Evolutionary conservation across 495 filamentous ascomycete genomes (phyloP).

Genomic region (Neurospora sp.): DNA sequence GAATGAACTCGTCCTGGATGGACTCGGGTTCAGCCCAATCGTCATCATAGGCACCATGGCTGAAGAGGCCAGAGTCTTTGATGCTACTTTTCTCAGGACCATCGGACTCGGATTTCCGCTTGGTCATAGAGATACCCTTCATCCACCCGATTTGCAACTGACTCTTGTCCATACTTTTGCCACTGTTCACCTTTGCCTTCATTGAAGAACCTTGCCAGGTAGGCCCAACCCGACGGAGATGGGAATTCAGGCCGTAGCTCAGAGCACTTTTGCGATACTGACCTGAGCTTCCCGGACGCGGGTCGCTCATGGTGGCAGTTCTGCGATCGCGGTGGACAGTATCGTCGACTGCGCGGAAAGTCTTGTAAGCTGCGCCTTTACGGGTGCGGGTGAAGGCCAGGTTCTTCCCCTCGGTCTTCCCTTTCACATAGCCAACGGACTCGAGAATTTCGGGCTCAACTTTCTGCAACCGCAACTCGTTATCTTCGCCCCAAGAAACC

Average conservation of each 20-base stretch:
- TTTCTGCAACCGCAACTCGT: slow-evolving; percentile 68
- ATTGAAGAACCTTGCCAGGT: slow-evolving; percentile 48
- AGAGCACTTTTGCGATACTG: slow-evolving; percentile 32
- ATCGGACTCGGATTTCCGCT: slow-evolving; percentile 34
- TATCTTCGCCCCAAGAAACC: slow-evolving; percentile 86
- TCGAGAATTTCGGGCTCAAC: slow-evolving; percentile 54
- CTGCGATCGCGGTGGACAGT: slow-evolving; percentile 31
- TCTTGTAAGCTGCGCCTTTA: slow-evolving; percentile 75
- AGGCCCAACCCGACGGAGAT: slow-evolving; percentile 26
- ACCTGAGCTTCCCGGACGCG: slow-evolving; percentile 32
- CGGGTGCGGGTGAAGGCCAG: slow-evolving; percentile 75
- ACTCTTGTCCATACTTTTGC: slow-evolving; percentile 50
- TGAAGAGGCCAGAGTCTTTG: slow-evolving; percentile 35
- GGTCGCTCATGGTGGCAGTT: slow-evolving; percentile 40
- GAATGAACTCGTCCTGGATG: slow-evolving; percentile 77
- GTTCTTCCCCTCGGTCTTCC: slow-evolving; percentile 51
- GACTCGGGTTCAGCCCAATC: slow-evolving; percentile 71
- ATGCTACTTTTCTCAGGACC: slow-evolving; percentile 25
- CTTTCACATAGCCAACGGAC: slow-evolving; percentile 68
- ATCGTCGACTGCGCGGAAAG: slow-evolving; percentile 59
- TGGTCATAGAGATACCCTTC: slow-evolving; percentile 79
- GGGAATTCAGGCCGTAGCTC: slow-evolving; percentile 34
- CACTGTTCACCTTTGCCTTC: slow-evolving; percentile 47
- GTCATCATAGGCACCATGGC: slow-evolving; percentile 31
- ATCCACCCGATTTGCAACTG: slow-evolving; percentile 75